Evolutionary conservation across 108 stramenopile genomes (phyloP).

Genomic region (Poteriospumella lacustris): DNA sequence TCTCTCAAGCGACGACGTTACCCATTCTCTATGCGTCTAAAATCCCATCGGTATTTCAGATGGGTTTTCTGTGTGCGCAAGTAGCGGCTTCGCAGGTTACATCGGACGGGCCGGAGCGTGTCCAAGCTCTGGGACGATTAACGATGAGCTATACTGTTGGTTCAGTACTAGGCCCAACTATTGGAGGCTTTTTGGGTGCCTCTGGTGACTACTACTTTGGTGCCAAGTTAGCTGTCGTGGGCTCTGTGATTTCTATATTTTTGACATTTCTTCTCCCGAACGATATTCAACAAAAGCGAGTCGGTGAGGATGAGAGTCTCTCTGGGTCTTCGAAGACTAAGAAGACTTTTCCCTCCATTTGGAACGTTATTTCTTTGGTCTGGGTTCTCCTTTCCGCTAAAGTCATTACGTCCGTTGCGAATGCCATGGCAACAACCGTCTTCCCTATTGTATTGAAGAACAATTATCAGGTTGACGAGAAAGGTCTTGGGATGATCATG

Average conservation of each 20-base stretch:
- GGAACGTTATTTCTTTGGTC: constrained; percentile 32
- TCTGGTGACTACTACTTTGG: constrained; percentile 61
- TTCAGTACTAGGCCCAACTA: constrained; percentile 64
- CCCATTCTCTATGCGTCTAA: constrained; percentile 59
- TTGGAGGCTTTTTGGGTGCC: constrained; percentile 64
- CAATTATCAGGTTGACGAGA: constrained; percentile 47
- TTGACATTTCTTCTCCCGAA: constrained; percentile 44
- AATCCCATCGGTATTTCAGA: constrained; percentile 63
- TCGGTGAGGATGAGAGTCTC: too few species aligned
- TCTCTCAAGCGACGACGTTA: constrained; percentile 55
- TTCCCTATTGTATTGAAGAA: constrained; percentile 60
- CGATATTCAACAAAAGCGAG: too few species aligned
- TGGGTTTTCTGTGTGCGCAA: constrained; percentile 70
- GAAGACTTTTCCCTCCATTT: too few species aligned
- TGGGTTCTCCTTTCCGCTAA: constrained; percentile 64
- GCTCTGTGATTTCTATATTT: constrained; percentile 59
- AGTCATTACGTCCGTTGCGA: constrained; percentile 59
- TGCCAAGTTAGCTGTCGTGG: constrained; percentile 63
- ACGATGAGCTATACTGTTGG: constrained; percentile 71
- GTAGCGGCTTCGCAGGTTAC: constrained; percentile 47
- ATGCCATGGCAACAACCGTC: constrained; percentile 59
- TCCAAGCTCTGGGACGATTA: constrained; percentile 63
- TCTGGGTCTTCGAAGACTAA: too few species aligned
- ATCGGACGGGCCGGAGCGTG: constrained; percentile 47
- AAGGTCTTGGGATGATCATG: constrained; percentile 61